Evolutionary conservation across 352 stramenopile species (phyloP), one percentile per base, ranked within the genome.

Genomic region (Phytophthora agathidicida): DNA sequence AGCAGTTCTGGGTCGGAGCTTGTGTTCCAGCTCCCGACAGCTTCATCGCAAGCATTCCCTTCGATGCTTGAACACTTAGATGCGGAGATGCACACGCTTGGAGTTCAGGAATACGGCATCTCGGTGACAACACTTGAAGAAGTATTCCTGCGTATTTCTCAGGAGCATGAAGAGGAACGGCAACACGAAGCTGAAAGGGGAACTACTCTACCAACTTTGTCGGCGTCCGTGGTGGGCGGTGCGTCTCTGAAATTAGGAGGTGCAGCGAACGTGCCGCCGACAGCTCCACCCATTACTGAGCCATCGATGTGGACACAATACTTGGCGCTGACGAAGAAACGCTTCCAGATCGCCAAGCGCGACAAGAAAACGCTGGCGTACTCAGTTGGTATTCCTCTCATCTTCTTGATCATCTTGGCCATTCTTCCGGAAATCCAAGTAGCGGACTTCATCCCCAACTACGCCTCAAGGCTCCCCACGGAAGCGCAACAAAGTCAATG

Each of bases 71-170:
- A 92, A 38, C 68, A 83, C 2, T 56, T 99, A 6, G 80, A 91
- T 30, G 16, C 13, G 0, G 30, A 75, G 9, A 64, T 86, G 61
- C 48, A 62, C 1, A 30, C 55, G 1, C 58, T 96, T 7, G 58
- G 67, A 5, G 83, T 99, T 32, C 61, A 75, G 2, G 83, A 90
- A 27, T 99, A 99, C 65, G 97, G 97, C 19, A 88, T 99, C 23
- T 97, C 91, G 7, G 96, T 99, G 31, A 99, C 97, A 8, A 99
- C 97, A 0, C 73, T 99, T 3, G 98, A 99, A 68, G 97, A 99
- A 78, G 96, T 99, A 0, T 99, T 99, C 72, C 60, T 99, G 41
- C 71, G 73, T 1, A 88, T 92, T 58, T 77, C 83, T 11, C 50
- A 64, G 7, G 77, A 84, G 3, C 68, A 71, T 7, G 76, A 88